A percentile compares a stretch with the other conserved stretches of the same genome.
Evolutionary conservation across 805 yeast genomes (phyloP).

Genomic region (Alloascoidea africana): DNA sequence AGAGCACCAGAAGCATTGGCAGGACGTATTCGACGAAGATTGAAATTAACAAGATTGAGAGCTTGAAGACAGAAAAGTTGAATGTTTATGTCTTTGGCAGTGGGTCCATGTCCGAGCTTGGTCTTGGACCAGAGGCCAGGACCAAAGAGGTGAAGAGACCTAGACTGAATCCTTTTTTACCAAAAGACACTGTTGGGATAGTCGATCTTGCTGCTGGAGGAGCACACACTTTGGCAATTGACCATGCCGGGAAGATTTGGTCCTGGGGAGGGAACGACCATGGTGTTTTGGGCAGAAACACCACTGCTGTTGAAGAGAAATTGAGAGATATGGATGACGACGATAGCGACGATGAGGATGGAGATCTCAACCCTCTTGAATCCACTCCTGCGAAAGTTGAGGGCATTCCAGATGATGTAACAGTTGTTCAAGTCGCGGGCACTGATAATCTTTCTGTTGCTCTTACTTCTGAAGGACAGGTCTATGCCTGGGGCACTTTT

Average conservation of each 20-base stretch:
- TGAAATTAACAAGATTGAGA: conserved; percentile 11
- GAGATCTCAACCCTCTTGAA: conserved; percentile 77
- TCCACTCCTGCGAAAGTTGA: conserved; percentile 78
- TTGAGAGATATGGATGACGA: conserved; percentile 52
- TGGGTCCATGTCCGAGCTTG: conserved; percentile 95
- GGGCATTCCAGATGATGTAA: conserved; percentile 29
- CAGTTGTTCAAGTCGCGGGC: conserved; percentile 73
- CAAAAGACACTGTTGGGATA: conserved; percentile 46
- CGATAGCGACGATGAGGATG: conserved; percentile 46
- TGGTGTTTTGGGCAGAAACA: conserved; percentile 81
- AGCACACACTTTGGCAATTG: conserved; percentile 82
- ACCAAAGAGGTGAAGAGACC: conserved; percentile 95
- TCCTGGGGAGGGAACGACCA: conserved; percentile 98
- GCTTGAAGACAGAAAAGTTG: conserved; percentile 28
- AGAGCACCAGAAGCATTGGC: no score
- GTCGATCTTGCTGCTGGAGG: conserved; percentile 93
- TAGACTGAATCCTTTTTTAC: conserved; percentile 67
- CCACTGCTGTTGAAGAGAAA: conserved; percentile 43
- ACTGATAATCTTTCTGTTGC: conserved; percentile 85
- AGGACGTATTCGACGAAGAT: background rate
- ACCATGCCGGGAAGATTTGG: conserved; percentile 68
- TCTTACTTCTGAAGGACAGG: conserved; percentile 66
- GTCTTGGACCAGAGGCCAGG: conserved; percentile 88
- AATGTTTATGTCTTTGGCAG: conserved; percentile 92
- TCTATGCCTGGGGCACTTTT: conserved; percentile 97